Conservation (phyloP, 345 rosid genomes). For the Brassica nigra region DNA sequence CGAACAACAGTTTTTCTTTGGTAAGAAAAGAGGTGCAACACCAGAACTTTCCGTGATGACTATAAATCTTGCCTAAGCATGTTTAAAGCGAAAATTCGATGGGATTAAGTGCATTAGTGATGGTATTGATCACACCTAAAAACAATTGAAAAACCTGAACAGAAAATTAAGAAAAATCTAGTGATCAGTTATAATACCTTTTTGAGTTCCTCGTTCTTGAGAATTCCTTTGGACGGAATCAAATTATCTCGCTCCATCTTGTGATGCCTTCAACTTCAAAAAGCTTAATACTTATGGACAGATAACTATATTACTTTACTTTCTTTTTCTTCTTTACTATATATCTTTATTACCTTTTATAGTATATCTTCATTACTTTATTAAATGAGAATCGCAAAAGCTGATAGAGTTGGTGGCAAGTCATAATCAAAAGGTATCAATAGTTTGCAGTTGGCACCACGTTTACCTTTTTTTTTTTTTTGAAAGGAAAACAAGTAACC, state of each 20-base stretch:
- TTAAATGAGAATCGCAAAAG: neutral
- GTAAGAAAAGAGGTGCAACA: neutral
- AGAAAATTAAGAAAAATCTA: neutral
- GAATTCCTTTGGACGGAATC: constrained; percentile 39
- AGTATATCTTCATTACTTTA: neutral
- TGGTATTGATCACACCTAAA: neutral
- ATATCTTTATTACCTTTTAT: neutral
- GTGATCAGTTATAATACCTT: constrained; percentile 13
- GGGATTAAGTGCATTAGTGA: neutral
- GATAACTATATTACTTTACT: neutral
- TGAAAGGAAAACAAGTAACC: neutral
- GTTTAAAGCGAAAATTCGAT: neutral
- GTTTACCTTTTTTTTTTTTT: neutral
- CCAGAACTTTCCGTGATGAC: neutral
- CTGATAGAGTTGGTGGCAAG: neutral
- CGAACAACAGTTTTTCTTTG: neutral
- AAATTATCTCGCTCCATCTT: neutral
- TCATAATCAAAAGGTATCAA: neutral
- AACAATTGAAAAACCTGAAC: neutral
- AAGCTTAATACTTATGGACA: neutral
- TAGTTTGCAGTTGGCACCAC: neutral
- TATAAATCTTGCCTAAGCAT: neutral
- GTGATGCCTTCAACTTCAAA: constrained; percentile 19
- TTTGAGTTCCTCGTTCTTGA: constrained; percentile 37
- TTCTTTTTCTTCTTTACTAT: neutral